Conservation (phyloP, 805 yeast genomes). For the Candida alai region DNA sequence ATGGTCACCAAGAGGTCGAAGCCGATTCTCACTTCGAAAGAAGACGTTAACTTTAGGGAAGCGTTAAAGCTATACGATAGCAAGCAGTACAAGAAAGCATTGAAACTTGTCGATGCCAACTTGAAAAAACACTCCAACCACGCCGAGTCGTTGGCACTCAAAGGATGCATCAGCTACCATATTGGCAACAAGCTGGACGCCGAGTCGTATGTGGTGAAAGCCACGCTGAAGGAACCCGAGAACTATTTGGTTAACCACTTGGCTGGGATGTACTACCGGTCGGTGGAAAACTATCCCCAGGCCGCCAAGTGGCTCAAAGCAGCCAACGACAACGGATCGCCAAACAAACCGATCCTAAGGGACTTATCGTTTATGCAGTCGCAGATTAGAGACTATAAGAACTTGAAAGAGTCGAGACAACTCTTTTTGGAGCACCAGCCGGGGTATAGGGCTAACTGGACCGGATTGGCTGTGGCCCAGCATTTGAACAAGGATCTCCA, state of each 20-base stretch:
- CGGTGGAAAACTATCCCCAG: conserved; percentile 62
- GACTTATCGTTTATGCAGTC: conserved; percentile 79
- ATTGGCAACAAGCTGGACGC: conserved; percentile 63
- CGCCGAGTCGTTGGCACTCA: conserved; percentile 79
- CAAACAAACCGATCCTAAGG: conserved; percentile 72
- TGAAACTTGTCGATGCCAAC: conserved; percentile 69
- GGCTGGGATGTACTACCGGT: conserved; percentile 77
- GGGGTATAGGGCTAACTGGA: conserved; percentile 89
- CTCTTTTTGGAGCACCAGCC: conserved; percentile 67
- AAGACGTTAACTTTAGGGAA: conserved; percentile 71
- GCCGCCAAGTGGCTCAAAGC: conserved; percentile 76
- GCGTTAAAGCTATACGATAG: conserved; percentile 80
- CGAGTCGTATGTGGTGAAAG: conserved; percentile 54
- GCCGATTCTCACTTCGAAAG: conserved; percentile 50
- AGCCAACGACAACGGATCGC: conserved; percentile 73
- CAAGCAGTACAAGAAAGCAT: conserved; percentile 82
- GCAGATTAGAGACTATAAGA: conserved; percentile 72
- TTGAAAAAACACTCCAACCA: conserved; percentile 73
- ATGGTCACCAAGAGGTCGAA: conserved; percentile 16
- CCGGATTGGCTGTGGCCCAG: conserved; percentile 81
- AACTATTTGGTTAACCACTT: conserved; percentile 80
- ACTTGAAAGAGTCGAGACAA: conserved; percentile 59
- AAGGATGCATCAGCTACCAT: conserved; percentile 66
- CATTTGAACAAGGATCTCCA: conserved; percentile 65
- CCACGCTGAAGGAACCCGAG: conserved; percentile 52